Conservation (phyloP, 140 eudicot genomes). For the Ambrosia hybrid region DNA sequence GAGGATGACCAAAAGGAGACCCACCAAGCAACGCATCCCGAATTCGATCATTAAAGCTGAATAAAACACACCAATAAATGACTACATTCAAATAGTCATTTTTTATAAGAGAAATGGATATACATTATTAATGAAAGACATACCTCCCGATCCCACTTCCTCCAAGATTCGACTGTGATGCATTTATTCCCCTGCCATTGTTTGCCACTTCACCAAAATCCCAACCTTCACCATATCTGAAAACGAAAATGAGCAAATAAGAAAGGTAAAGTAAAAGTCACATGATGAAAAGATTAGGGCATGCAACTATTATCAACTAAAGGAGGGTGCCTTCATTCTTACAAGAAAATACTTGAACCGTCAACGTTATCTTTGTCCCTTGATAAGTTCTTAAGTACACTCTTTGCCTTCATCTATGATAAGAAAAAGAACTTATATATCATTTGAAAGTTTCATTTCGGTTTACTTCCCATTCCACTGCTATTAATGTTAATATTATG, state of each 20-base stretch:
- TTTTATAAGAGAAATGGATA: not conserved
- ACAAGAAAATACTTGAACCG: slow-evolving; percentile 83
- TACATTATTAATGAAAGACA: not conserved
- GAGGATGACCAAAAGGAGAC: slow-evolving; percentile 89
- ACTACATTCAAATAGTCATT: slow-evolving; percentile 1
- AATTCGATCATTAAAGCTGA: slow-evolving; percentile 90
- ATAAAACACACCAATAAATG: slow-evolving; percentile 12
- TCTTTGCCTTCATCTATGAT: slow-evolving; percentile 68
- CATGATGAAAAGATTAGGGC: slow-evolving; percentile 12
- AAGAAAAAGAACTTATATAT: slow-evolving; percentile 2
- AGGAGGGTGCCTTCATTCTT: slow-evolving; percentile 24
- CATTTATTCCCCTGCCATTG: slow-evolving; percentile 87
- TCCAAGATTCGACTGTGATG: slow-evolving; percentile 77
- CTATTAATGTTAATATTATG: not conserved
- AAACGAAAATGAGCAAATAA: not conserved
- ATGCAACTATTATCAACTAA: no score
- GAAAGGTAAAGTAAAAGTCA: not conserved
- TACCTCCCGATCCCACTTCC: slow-evolving; percentile 98
- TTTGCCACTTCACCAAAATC: slow-evolving; percentile 96
- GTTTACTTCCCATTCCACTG: not conserved
- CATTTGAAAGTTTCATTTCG: not conserved
- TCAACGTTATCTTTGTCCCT: slow-evolving; percentile 62
- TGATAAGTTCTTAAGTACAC: slow-evolving; percentile 51
- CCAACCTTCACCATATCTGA: slow-evolving; percentile 99
- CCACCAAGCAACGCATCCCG: slow-evolving; percentile 94